Conservation (phyloP, 192 early-diverging fungal species). For the Coemansia sp. region DNA sequence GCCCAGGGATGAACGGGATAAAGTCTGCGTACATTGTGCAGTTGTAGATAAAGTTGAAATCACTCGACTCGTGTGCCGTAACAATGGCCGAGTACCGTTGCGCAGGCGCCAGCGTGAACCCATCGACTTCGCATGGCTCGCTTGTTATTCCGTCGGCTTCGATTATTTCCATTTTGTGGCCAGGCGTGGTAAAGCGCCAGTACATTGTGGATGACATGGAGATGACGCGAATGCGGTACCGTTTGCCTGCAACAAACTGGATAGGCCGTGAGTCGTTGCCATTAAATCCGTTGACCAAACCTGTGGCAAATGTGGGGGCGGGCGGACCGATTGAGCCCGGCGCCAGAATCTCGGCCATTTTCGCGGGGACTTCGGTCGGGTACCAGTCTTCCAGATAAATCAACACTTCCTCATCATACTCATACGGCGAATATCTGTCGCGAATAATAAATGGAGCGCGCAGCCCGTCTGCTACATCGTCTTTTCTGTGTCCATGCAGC, state of each 20-base stretch:
- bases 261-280: constrained; percentile 56
- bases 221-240: constrained; percentile 75
- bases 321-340: constrained; percentile 55
- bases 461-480: constrained; percentile 79
- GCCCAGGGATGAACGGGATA: constrained; percentile 49
- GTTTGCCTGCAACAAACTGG: constrained; percentile 68
- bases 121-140: constrained; percentile 52
- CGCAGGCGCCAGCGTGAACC: constrained; percentile 62
- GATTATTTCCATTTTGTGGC: constrained; percentile 71
- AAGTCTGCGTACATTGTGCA: constrained; percentile 64
- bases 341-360: constrained; percentile 38
- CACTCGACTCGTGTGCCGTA: constrained; percentile 57
- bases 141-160: constrained; percentile 71
- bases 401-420: constrained; percentile 61
- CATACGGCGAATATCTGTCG: constrained; percentile 33
- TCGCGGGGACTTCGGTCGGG: constrained; percentile 21
- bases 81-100: constrained; percentile 79
- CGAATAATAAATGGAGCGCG: constrained; percentile 66
- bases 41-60: constrained; percentile 62
- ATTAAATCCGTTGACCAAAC: constrained; percentile 39
- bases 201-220: constrained; percentile 68
- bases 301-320: constrained; percentile 11
- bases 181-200: constrained; percentile 71
- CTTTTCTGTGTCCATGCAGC: constrained; percentile 67
- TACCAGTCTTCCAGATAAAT: constrained; percentile 70